phyloP scores from a whole-genome alignment of 768 basidiomycete genomes.

The Calocybe cyanea region DNA sequence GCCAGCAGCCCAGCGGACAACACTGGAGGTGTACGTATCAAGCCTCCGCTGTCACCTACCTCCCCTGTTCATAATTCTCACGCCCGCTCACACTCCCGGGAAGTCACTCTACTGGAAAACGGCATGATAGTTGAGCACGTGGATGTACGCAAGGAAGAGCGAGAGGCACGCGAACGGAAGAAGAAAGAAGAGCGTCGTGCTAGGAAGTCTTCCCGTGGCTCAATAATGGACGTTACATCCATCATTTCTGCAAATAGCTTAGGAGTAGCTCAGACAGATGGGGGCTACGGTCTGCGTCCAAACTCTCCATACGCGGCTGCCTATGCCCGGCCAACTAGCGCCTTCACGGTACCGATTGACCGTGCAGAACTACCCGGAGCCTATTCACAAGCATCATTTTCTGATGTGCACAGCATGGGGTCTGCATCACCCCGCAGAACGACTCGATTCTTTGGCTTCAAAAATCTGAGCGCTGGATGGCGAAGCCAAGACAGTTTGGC shows the following conservation, averaged over 20 bases:
- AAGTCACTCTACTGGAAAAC: slow-evolving; percentile 80
- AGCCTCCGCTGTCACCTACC: slow-evolving; percentile 48
- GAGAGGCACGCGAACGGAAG: slow-evolving; percentile 65
- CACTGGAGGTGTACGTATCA: slow-evolving; percentile 65
- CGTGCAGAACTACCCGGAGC: slow-evolving; percentile 61
- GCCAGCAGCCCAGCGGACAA: slow-evolving; percentile 50
- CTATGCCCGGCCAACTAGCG: slow-evolving; percentile 57
- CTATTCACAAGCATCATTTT: slow-evolving; percentile 77
- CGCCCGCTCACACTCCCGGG: slow-evolving; percentile 54
- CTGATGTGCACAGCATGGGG: slow-evolving; percentile 71
- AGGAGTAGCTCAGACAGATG: slow-evolving; percentile 48
- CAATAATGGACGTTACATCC: slow-evolving; percentile 67
- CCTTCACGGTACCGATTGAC: slow-evolving; percentile 55
- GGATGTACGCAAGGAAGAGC: slow-evolving; percentile 76
- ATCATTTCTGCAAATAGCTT: slow-evolving; percentile 66
- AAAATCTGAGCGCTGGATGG: slow-evolving; percentile 68
- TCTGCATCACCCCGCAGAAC: slow-evolving; percentile 66
- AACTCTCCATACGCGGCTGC: slow-evolving; percentile 61
- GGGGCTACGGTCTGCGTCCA: slow-evolving; percentile 49
- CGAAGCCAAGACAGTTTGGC: slow-evolving; percentile 80
- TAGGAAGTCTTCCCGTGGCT: slow-evolving; percentile 71
- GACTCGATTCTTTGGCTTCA: slow-evolving; percentile 74
- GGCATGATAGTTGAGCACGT: slow-evolving; percentile 90
- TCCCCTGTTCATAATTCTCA: slow-evolving; percentile 36
- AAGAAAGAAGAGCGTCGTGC: slow-evolving; percentile 69